phyloP scores from a whole-genome alignment of 768 basidiomycete genomes.

The Suillus subalutaceus region DNA sequence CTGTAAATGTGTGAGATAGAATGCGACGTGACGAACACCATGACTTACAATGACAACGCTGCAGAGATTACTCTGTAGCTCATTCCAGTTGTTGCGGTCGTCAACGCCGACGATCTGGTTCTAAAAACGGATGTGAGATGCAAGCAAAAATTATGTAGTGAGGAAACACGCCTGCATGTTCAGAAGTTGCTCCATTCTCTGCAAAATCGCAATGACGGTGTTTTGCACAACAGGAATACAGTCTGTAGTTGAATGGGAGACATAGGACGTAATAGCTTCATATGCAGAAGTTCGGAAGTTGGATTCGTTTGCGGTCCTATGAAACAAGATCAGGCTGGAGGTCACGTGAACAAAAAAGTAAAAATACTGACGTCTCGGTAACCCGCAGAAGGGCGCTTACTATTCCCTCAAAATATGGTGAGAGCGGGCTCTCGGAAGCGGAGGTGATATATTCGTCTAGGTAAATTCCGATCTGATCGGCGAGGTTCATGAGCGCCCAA shows the following conservation, averaged over 20 bases:
- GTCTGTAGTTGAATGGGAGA: conserved; percentile 79
- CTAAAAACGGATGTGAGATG: conserved; percentile 37
- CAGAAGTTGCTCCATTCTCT: conserved; percentile 88
- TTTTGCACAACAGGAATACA: conserved; percentile 81
- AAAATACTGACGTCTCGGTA: conserved; percentile 74
- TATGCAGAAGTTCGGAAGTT: conserved; percentile 96
- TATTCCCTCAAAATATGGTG: conserved; percentile 88
- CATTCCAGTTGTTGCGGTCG: conserved; percentile 99
- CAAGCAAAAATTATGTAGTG: neutral
- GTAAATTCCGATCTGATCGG: conserved; percentile 81
- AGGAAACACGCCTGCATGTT: conserved; percentile 68
- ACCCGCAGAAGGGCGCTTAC: conserved; percentile 81
- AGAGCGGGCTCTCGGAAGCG: conserved; percentile 62
- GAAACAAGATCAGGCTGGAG: conserved; percentile 18
- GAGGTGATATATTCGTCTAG: conserved; percentile 61
- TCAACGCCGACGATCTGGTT: conserved; percentile 94
- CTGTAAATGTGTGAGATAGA: conserved; percentile 41
- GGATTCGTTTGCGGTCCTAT: conserved; percentile 79
- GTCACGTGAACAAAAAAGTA: neutral
- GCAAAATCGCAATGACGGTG: conserved; percentile 79
- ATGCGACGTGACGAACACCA: neutral
- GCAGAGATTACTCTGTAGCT: conserved; percentile 94
- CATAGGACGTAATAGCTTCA: conserved; percentile 89
- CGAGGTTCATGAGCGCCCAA: conserved; percentile 95
- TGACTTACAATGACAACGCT: conserved; percentile 79